Evolutionary conservation across 768 basidiomycete genomes (phyloP).

Genomic region (Suillus decipiens): DNA sequence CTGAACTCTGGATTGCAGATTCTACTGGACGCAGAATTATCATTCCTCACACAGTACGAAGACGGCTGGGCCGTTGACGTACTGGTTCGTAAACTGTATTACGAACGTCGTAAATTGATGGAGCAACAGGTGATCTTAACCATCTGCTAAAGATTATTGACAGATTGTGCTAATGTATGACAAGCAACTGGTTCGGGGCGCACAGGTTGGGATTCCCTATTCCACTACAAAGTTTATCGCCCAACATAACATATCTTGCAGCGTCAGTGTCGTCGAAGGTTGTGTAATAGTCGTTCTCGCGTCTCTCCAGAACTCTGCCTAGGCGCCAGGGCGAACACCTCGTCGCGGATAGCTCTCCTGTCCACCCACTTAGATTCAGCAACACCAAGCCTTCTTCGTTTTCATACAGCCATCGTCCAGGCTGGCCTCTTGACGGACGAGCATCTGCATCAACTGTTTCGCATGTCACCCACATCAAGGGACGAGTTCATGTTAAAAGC

Average conservation of each 20-base stretch:
- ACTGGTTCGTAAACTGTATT: not conserved
- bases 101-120: not conserved
- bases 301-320: not conserved
- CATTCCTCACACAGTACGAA: not conserved
- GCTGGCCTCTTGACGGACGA: not conserved
- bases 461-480: not conserved
- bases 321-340: not conserved
- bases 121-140: not conserved
- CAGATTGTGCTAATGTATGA: not conserved
- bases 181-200: not conserved
- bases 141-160: not conserved
- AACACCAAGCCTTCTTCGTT: conserved; percentile 5
- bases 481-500: not conserved
- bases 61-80: not conserved
- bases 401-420: not conserved
- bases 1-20: not conserved
- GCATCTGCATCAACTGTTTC: not conserved
- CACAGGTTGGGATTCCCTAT: not conserved
- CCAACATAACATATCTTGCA: not conserved
- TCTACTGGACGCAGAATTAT: not conserved
- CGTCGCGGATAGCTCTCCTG: not conserved
- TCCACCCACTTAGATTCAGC: not conserved
- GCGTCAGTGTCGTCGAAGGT: not conserved
- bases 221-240: not conserved
- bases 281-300: not conserved